phyloP scores from a whole-genome alignment of 2,329 filamentous ascomycete genomes.

The Microcyclospora pomicola region DNA sequence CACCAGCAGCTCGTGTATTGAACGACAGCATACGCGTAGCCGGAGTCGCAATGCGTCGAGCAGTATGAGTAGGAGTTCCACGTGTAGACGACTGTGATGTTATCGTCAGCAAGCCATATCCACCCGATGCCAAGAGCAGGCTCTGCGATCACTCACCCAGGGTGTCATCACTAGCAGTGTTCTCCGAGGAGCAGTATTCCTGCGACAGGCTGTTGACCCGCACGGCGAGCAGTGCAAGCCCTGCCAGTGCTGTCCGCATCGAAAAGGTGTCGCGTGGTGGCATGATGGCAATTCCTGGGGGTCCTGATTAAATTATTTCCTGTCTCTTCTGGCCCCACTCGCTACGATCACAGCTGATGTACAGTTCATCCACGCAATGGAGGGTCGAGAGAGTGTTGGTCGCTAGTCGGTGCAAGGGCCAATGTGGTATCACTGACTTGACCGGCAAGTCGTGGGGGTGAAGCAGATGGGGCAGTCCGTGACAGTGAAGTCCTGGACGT shows the following conservation, averaged over 20 bases:
- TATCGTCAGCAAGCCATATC: constrained; percentile 3
- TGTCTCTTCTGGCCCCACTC: no score
- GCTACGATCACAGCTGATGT: no score
- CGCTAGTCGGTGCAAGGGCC: no score
- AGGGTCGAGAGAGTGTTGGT: no score
- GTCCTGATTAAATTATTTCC: no score
- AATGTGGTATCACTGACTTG: neutral
- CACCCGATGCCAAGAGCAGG: neutral
- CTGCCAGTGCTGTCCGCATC: no score
- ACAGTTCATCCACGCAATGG: no score
- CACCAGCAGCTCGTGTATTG: constrained; percentile 59
- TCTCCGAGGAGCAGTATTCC: constrained; percentile 33
- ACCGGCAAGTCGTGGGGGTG: no score
- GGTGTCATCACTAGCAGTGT: constrained; percentile 24
- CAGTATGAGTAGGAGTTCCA: constrained; percentile 59
- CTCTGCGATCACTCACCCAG: constrained; percentile 20
- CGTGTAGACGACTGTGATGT: constrained; percentile 21
- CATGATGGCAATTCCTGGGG: no score
- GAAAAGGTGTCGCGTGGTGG: no score
- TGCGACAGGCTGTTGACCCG: constrained; percentile 15
- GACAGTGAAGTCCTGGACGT: no score
- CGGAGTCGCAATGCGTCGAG: constrained; percentile 40
- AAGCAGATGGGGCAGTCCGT: no score
- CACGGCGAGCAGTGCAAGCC: constrained; percentile 2
- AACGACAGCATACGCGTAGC: constrained; percentile 55